A percentile compares a stretch with the other conserved stretches of the same genome.
Conservation (phyloP, 768 basidiomycete genomes). For the Tricholoma sp. region DNA sequence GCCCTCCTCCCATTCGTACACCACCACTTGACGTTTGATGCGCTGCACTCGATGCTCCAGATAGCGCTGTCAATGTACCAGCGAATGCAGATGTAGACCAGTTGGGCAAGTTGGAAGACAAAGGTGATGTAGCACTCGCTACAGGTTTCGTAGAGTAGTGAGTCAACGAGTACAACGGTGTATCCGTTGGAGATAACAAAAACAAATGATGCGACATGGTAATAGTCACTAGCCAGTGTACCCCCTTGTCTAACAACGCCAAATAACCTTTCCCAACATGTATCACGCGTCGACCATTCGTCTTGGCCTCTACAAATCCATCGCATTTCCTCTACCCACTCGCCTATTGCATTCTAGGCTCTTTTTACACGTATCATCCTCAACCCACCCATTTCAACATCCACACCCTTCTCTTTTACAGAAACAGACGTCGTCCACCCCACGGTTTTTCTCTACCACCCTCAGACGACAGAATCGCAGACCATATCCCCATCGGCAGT, state of each 20-base stretch:
- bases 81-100: conserved; percentile 93
- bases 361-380: too few relatives aligned
- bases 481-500: conserved; percentile 15
- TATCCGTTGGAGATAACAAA: conserved; percentile 80
- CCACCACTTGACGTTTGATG: conserved; percentile 64
- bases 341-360: conserved; percentile 6
- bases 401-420: background rate
- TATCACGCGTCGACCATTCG: conserved; percentile 11
- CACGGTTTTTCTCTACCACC: conserved; percentile 10
- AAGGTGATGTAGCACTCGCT: conserved; percentile 52
- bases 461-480: conserved; percentile 2
- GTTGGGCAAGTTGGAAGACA: conserved; percentile 78
- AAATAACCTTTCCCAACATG: too few relatives aligned
- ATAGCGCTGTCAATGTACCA: conserved; percentile 81
- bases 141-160: conserved; percentile 77
- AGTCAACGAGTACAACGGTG: conserved; percentile 78
- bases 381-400: background rate
- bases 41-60: conserved; percentile 74
- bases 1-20: conserved; percentile 70
- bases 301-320: conserved; percentile 3
- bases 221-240: too few relatives aligned
- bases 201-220: conserved; percentile 85
- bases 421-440: background rate
- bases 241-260: background rate
- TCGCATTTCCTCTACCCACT: background rate